phyloP scores from a whole-genome alignment of 1,139 yeast genomes.

The Diutina sp. region DNA sequence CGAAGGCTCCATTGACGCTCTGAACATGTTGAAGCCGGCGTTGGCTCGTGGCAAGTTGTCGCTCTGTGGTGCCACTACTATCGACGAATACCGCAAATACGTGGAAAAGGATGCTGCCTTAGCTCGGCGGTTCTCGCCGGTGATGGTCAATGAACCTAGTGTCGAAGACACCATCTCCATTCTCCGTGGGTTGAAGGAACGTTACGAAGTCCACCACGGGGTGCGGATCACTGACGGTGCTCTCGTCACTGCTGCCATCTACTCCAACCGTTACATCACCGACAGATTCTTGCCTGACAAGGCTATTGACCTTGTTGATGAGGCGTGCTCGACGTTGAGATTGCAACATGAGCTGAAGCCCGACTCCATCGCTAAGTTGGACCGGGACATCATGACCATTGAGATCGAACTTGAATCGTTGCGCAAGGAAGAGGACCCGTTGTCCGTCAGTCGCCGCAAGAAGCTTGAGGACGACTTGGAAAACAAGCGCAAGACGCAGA shows the following conservation, averaged over 20 bases:
- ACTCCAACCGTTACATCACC: slow-evolving; percentile 82
- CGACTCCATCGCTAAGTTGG: slow-evolving; percentile 82
- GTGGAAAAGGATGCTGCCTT: slow-evolving; percentile 89
- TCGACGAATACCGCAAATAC: slow-evolving; percentile 76
- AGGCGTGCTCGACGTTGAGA: slow-evolving; percentile 89
- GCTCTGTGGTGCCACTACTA: slow-evolving; percentile 92
- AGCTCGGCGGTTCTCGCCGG: slow-evolving; percentile 88
- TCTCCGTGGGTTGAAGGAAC: slow-evolving; percentile 83
- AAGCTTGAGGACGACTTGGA: slow-evolving; percentile 55
- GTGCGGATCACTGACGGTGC: slow-evolving; percentile 94
- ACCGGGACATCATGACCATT: slow-evolving; percentile 83
- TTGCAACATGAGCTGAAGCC: slow-evolving; percentile 96
- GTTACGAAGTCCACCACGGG: slow-evolving; percentile 96
- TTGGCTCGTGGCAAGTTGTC: slow-evolving; percentile 87
- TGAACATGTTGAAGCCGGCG: slow-evolving; percentile 86
- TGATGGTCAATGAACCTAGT: slow-evolving; percentile 77
- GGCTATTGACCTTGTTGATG: slow-evolving; percentile 93
- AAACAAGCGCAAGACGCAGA: slow-evolving; percentile 49
- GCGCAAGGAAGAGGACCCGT: slow-evolving; percentile 80
- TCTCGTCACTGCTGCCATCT: slow-evolving; percentile 83
- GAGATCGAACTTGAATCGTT: slow-evolving; percentile 90
- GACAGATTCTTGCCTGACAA: slow-evolving; percentile 91
- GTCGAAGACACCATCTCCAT: slow-evolving; percentile 89
- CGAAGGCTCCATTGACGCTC: slow-evolving; percentile 94
- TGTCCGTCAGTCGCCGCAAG: slow-evolving; percentile 61